phyloP scores from a whole-genome alignment of 345 rosid species.

The Salix caprea region DNA sequence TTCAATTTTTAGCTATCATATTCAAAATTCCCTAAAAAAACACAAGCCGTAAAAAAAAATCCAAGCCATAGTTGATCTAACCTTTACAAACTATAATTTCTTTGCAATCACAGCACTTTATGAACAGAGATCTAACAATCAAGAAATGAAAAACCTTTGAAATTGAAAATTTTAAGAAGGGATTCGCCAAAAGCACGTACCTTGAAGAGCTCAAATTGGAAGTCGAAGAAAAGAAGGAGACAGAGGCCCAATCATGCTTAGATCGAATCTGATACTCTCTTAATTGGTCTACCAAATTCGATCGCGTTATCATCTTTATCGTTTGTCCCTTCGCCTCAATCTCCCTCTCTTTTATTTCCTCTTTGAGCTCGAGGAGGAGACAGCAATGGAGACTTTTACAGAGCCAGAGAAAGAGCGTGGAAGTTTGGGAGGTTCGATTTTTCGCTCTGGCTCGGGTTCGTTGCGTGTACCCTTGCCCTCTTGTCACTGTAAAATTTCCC shows the following conservation, averaged over 20 bases:
- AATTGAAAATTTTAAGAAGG: background rate
- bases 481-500: background rate
- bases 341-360: background rate
- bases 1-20: background rate
- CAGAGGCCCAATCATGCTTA: conserved; percentile 95
- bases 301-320: conserved; percentile 82
- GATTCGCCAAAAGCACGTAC: conserved; percentile 16
- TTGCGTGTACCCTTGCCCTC: conserved; percentile 23
- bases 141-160: background rate
- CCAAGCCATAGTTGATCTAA: background rate
- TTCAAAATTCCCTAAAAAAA: background rate
- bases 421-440: conserved; percentile 22
- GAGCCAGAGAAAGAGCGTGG: background rate
- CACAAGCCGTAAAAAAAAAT: background rate
- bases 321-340: background rate
- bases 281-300: conserved; percentile 87
- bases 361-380: conserved; percentile 7
- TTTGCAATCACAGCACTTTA: background rate
- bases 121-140: background rate
- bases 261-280: conserved; percentile 95
- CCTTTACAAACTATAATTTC: background rate
- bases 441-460: conserved; percentile 24
- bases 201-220: conserved; percentile 72
- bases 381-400: conserved; percentile 9
- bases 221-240: conserved; percentile 88